Evolutionary conservation across 2,329 filamentous ascomycete species (phyloP).

Genomic region (Talaromyces sp.): DNA sequence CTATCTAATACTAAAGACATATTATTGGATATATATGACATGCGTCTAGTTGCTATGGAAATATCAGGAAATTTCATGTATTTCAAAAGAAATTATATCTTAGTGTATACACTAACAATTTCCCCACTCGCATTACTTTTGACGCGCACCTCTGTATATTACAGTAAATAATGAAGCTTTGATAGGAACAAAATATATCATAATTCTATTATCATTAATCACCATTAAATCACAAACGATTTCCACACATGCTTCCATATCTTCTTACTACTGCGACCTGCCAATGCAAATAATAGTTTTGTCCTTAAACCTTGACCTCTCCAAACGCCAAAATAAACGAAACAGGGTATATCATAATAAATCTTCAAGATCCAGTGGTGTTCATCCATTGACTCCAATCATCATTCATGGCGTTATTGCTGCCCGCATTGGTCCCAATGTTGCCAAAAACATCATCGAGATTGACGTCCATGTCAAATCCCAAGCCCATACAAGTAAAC

Average conservation of each 20-base stretch:
- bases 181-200: background rate
- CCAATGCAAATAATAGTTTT: background rate
- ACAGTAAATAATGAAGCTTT: no score
- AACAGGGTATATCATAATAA: background rate
- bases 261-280: no score
- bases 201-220: background rate
- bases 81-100: no score
- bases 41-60: no score
- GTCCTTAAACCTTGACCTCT: background rate
- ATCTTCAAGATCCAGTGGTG: slow-evolving; percentile 18
- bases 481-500: slow-evolving; percentile 14
- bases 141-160: no score
- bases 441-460: slow-evolving; percentile 39
- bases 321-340: background rate
- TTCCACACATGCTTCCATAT: background rate
- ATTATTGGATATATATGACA: no score
- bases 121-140: no score
- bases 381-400: slow-evolving; percentile 39
- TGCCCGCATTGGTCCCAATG: slow-evolving; percentile 20
- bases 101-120: no score
- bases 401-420: slow-evolving; percentile 23
- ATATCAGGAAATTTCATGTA: no score
- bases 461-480: slow-evolving; percentile 28
- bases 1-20: no score
- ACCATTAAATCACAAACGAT: background rate